Conservation (phyloP, 2,329 filamentous ascomycete species). For the Fusarium albosuccineum region DNA sequence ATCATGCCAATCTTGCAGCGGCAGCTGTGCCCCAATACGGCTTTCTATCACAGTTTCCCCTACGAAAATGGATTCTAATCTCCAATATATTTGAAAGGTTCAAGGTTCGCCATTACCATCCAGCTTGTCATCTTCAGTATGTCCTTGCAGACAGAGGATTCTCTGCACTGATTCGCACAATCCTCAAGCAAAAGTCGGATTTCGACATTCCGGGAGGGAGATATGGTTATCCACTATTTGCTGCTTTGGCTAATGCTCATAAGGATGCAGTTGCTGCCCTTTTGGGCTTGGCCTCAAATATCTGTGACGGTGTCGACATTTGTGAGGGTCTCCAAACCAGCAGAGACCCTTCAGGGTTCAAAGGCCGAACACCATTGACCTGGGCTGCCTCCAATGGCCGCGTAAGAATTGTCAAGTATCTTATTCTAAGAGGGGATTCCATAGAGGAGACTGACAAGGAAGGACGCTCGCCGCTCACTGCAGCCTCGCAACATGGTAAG, state of each 20-base stretch:
- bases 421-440: background rate
- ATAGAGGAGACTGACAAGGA: background rate
- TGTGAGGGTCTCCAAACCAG: background rate
- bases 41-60: background rate
- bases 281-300: fast-evolving
- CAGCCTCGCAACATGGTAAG: background rate
- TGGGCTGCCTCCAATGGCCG: background rate
- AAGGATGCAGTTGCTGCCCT: background rate
- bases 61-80: fast-evolving
- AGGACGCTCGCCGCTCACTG: background rate
- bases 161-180: background rate
- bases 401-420: background rate
- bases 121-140: slow-evolving; percentile 2
- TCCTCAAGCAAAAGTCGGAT: fast-evolving
- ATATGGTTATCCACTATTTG: slow-evolving; percentile 24
- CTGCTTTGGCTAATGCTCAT: slow-evolving; percentile 22
- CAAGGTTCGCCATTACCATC: background rate
- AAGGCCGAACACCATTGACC: background rate
- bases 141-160: slow-evolving; percentile 24
- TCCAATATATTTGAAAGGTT: slow-evolving; percentile 12
- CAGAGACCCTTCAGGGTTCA: no score
- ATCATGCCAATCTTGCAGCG: slow-evolving; percentile 19
- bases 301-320: background rate
- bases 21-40: fast-evolving
- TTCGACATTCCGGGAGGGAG: background rate